These are phyloP conservation scores for Chondrus crispus DNA, from an alignment of 23 red algal species.

Conservation along the genomic window DNA sequence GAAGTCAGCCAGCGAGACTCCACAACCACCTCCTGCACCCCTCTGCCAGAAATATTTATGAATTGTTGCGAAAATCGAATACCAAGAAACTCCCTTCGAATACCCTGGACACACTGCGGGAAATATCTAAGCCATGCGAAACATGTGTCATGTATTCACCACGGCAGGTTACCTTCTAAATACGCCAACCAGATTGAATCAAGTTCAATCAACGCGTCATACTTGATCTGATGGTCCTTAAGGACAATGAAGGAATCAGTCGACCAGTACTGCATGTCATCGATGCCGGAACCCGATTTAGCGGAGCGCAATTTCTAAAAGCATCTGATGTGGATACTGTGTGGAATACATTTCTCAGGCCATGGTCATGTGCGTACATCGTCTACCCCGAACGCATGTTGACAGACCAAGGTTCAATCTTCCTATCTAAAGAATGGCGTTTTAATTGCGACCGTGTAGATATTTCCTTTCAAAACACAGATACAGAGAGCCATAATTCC, in stretches of 20 bases:
- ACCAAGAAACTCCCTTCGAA: background rate
- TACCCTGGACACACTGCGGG: background rate
- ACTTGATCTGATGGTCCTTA: background rate
- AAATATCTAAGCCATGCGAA: background rate
- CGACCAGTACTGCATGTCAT: too few species aligned
- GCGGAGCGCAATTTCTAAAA: background rate
- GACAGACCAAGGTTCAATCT: slow-evolving; percentile 6
- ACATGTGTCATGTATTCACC: background rate
- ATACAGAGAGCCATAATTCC: background rate
- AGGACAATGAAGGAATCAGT: too few species aligned
- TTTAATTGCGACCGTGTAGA: background rate
- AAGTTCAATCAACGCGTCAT: background rate
- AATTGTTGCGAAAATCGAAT: background rate
- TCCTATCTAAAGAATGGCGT: background rate
- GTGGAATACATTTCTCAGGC: background rate
- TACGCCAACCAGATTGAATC: background rate
- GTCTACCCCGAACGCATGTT: background rate
- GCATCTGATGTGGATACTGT: background rate
- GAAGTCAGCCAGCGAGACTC: background rate
- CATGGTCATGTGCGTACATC: background rate
- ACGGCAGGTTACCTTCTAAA: background rate
- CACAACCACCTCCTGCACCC: background rate
- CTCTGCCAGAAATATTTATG: background rate
- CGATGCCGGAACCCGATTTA: too few species aligned
- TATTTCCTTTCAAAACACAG: background rate